Evolutionary conservation across 345 rosid genomes (phyloP), one percentile per base, ranked within the genome.

Genomic region (Eucalyptus camaldulensis): DNA sequence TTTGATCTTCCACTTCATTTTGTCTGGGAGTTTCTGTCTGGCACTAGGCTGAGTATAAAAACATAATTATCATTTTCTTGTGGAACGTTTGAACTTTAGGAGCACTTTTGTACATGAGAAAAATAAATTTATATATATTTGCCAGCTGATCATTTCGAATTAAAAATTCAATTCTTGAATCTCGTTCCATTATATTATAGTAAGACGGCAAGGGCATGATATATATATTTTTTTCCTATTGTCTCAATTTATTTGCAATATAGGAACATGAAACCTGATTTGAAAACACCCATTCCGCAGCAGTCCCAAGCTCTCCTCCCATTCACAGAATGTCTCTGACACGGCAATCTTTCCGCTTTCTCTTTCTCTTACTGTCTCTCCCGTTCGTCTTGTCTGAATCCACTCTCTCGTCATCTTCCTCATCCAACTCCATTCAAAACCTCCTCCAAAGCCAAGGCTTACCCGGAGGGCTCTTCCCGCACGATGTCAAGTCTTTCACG

Each of bases 401-500:
- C 53, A 11, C 62, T 12, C 22, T 85, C 25, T 80, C 89, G 9
- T 22, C 88, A 69, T 14, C 92, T 87, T 54, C 91, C 88, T 43
- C 91, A 83, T 51, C 92, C 62, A 17, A 93, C 67, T 92, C 98
- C 49, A 87, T 97, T 27, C 94, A 94, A 29, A 90, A 88, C 90
- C 97, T 96, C 47, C 97, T 97, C 5, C 92, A 89, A 87, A 94
- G 94, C 91, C 96, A 94, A 54, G 99, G 99, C 86, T 90, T 97
- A 49, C 99, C 99, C 22, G 97, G 93, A 25, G 99, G 99, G 13
- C 91, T 97, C 11, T 97, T 97, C 89, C 99, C 99, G 0, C 90
- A 90, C 72, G 95, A 93, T 89, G 96, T 96, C 4, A 94, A 94
- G 85, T 94, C 94, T 33, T 96, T 93, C 92, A 87, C 86, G 81